phyloP scores from a whole-genome alignment of 2,329 filamentous ascomycete species.

The Aspergillus felis region DNA sequence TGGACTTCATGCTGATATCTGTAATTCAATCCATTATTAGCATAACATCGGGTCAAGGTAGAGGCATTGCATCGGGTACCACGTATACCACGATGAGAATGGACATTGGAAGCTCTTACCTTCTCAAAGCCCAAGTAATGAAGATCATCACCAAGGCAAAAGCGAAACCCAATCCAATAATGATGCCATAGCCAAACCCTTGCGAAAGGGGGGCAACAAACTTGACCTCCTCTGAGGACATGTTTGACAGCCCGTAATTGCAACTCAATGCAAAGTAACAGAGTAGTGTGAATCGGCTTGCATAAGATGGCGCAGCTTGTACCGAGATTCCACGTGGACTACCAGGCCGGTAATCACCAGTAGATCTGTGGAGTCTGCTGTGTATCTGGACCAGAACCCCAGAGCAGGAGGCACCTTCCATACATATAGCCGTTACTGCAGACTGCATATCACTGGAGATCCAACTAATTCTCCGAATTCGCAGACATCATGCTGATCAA shows the following conservation, averaged over 20 bases:
- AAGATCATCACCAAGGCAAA: conserved; percentile 74
- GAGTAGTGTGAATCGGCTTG: not conserved
- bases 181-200: conserved; percentile 72
- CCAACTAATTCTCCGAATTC: conserved; percentile 13
- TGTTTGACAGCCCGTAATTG: conserved; percentile 1
- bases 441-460: not conserved
- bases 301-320: not conserved
- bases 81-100: not conserved
- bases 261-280: not conserved
- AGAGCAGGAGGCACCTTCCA: not conserved
- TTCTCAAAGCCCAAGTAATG: conserved; percentile 66
- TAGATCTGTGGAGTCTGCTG: not conserved
- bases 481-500: conserved; percentile 10
- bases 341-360: not conserved
- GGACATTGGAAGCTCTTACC: conserved; percentile 34
- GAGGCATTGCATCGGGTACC: not conserved
- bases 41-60: not conserved
- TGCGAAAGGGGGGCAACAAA: conserved; percentile 44
- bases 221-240: conserved; percentile 21
- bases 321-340: not conserved
- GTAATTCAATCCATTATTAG: conserved; percentile 2
- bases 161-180: conserved; percentile 67
- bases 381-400: not conserved
- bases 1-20: conserved; percentile 69
- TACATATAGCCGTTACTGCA: conserved; percentile 6